A percentile compares a stretch with the other conserved stretches of the same genome.
Conservation (phyloP, 257 asterid species). For the Jaltomata sinuosa region DNA sequence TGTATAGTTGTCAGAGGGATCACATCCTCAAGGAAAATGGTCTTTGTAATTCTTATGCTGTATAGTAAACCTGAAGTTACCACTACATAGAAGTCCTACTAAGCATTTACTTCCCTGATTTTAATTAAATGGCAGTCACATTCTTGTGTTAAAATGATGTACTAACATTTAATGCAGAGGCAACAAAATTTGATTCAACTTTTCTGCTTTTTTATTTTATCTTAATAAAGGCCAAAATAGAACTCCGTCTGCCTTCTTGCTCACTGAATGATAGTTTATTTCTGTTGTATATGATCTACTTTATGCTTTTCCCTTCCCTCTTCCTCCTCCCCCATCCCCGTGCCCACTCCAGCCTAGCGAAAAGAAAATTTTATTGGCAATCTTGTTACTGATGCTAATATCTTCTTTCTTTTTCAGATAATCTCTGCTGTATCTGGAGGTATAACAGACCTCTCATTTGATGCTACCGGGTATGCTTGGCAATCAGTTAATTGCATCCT, state of each 20-base stretch:
- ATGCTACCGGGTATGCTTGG: conserved; percentile 34
- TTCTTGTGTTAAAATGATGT: not conserved
- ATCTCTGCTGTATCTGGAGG: conserved; percentile 43
- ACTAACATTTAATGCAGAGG: not conserved
- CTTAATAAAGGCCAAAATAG: not conserved
- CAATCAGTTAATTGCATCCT: conserved; percentile 32
- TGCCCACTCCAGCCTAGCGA: not conserved
- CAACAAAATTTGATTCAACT: not conserved
- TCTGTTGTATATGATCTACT: not conserved
- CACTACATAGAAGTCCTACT: not conserved
- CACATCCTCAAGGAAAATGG: not conserved
- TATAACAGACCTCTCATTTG: conserved; percentile 38
- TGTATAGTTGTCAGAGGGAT: not conserved
- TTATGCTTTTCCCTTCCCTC: not conserved
- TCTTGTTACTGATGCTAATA: not conserved
- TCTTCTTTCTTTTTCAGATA: conserved; percentile 12
- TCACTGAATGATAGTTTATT: not conserved
- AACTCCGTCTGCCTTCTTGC: not conserved
- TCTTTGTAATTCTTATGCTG: not conserved
- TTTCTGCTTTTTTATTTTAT: not conserved
- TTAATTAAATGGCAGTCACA: not conserved
- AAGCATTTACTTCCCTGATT: not conserved
- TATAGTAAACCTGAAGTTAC: not conserved
- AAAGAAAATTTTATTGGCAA: not conserved
- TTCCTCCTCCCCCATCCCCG: not conserved